Base-by-base conservation (phyloP, 2,329 filamentous ascomycete species). In the Scytalidium lignicola region DNA sequence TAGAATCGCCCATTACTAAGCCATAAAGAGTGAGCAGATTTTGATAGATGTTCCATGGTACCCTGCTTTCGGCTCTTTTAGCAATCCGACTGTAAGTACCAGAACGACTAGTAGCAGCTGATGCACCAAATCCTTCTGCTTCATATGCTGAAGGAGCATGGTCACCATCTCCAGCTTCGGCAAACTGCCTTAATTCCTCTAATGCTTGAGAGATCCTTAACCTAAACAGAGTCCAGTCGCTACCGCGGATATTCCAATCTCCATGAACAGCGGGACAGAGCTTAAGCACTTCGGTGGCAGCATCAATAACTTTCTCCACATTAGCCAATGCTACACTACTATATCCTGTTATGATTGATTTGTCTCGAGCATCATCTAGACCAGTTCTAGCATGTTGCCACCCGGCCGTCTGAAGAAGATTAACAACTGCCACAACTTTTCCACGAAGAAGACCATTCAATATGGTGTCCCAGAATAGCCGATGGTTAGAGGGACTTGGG, bases 11-110 rank as follows among this genome's bases (percentile, higher is more conserved):
- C 3, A 93, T 76, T 1, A 95, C 71, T 52, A 95, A 85, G 28
- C 85, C 84, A 64, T 96, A 96, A 5, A 96, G 70, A 12, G 82
- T 83, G 56, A 86, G 82, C 47, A 97, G 72, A 57, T 86, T 90
- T 63, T 96, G 86, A 65, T 95, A 96, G 22, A 97, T 82, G 20
- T 87, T 82, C 88, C 88, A 96, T 0, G 91, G 92, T 28, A 96
- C 85, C 58, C 85, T 84, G 62, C 88, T 95, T 60, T 91, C 88
- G 2, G 90, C 90, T 67, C 86, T 88, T 44, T 78, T 74, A 46
- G 72, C 88, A 65, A 68, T 86, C 69, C 76, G 86, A 66, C 76
- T 80, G 47, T 87, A 83, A 5, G 83, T 83, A 60, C 83, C 67
- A 58, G 80, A 70, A 62, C 77, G 60, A 61, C 74, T 58, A 61